Evolutionary conservation across 2,329 filamentous ascomycete species (phyloP).

Genomic region (Teratosphaeria epicoccoides): DNA sequence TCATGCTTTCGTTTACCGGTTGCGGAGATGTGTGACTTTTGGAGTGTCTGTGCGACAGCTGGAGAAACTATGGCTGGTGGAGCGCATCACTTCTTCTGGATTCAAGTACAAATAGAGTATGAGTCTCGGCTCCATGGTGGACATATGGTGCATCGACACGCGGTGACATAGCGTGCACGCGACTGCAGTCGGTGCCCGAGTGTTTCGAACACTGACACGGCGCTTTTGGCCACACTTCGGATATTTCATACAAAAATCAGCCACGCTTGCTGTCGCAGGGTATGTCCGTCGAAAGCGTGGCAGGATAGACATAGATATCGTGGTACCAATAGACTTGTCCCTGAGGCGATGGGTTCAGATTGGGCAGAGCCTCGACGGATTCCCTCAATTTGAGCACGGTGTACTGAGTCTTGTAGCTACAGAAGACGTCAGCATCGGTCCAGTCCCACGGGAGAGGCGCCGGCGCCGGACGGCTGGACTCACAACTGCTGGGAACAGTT

Average conservation of each 20-base stretch:
- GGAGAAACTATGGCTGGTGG: no score
- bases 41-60: no score
- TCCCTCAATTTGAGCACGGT: neutral
- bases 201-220: neutral
- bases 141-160: no score
- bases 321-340: neutral
- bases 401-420: neutral
- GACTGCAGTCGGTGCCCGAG: neutral
- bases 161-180: no score
- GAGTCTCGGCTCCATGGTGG: no score
- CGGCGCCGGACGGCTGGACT: neutral
- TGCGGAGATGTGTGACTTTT: no score
- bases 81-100: no score
- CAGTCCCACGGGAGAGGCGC: neutral
- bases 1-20: neutral
- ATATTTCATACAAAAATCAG: neutral
- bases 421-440: neutral
- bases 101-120: no score
- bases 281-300: neutral
- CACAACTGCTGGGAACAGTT: neutral
- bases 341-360: neutral
- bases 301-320: neutral
- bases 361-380: neutral
- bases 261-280: neutral
- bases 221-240: neutral